Percentiles rank a stretch among this genome's conserved stretches.
Conservation (phyloP, 805 yeast genomes). For the Saccharomycopsis oosterbeekiorum region DNA sequence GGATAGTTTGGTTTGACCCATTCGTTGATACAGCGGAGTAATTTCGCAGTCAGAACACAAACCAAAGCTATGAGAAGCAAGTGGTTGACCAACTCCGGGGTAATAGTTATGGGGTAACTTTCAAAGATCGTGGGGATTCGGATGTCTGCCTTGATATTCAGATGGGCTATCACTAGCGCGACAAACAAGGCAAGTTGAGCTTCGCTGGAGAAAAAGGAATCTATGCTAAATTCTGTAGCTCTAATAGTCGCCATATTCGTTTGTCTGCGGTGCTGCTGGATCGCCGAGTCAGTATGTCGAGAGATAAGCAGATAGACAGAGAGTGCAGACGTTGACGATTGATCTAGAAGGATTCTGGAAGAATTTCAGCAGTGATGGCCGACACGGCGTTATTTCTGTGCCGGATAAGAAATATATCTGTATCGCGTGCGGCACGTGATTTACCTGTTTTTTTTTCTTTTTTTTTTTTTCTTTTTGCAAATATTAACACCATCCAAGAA, state of each 20-base stretch:
- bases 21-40: background rate
- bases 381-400: no score
- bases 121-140: background rate
- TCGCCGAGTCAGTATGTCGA: background rate
- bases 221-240: conserved; percentile 2
- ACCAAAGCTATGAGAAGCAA: background rate
- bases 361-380: no score
- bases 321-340: no score
- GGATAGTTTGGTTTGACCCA: background rate
- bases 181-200: background rate
- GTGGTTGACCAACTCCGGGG: background rate
- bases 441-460: no score
- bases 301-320: background rate
- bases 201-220: background rate
- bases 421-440: no score
- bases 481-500: no score
- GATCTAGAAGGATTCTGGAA: no score
- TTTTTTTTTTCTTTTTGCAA: no score
- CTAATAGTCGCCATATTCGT: background rate
- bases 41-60: background rate
- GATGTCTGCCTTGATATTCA: background rate
- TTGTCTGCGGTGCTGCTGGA: background rate
- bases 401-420: no score
- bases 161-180: background rate
- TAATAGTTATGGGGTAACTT: background rate